Evolutionary conservation across 768 basidiomycete genomes (phyloP).

Genomic region (Nidularia sp.): DNA sequence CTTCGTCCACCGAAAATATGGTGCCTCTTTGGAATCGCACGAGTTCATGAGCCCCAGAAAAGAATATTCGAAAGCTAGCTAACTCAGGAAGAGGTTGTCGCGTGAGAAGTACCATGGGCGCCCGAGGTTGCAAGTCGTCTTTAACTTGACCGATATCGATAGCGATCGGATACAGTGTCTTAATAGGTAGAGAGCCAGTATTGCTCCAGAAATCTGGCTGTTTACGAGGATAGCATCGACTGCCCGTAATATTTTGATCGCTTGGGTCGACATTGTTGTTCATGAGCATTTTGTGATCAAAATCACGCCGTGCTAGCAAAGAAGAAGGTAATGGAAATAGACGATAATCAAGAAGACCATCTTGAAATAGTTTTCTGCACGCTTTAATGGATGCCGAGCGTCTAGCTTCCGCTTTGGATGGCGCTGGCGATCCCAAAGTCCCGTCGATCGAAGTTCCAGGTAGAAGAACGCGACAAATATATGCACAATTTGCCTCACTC

Average conservation of each 20-base stretch:
- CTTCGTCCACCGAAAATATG: constrained; percentile 44
- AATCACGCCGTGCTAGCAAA: constrained; percentile 11
- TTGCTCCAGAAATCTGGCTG: constrained; percentile 67
- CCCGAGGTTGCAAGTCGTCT: constrained; percentile 31
- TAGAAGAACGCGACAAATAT: constrained; percentile 47
- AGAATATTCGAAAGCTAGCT: constrained; percentile 55
- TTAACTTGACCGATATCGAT: constrained; percentile 33
- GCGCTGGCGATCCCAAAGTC: constrained; percentile 40
- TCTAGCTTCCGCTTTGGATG: constrained; percentile 48
- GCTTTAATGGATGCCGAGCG: constrained; percentile 55
- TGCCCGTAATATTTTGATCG: constrained; percentile 29
- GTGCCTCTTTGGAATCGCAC: constrained; percentile 42
- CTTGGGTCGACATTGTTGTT: constrained; percentile 11
- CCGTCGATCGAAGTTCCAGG: constrained; percentile 34
- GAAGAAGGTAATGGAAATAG: constrained; percentile 36
- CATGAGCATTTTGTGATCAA: constrained; percentile 4
- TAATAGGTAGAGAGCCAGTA: constrained; percentile 17
- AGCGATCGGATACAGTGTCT: constrained; percentile 53
- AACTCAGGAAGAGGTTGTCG: constrained; percentile 61
- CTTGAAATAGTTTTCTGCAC: constrained; percentile 45
- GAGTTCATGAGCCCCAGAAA: constrained; percentile 37
- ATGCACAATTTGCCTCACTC: constrained; percentile 19
- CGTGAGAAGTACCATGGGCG: constrained; percentile 64
- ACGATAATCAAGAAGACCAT: constrained; percentile 48
- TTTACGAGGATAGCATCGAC: constrained; percentile 53